Conservation (phyloP, 2,329 filamentous ascomycete genomes). For the Grosmannia clavigera region DNA sequence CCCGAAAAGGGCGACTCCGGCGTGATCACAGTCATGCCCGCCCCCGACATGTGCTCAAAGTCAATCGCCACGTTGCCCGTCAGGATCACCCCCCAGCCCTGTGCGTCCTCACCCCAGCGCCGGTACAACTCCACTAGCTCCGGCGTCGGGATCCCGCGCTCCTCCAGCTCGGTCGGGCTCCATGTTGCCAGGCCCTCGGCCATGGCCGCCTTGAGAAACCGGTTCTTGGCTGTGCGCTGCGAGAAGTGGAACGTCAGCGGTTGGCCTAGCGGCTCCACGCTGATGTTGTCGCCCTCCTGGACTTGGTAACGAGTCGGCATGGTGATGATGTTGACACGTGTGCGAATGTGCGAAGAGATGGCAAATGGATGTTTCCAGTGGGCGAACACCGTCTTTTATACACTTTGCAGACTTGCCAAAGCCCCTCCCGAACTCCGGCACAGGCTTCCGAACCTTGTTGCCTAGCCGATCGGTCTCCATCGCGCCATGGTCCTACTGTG, state of each 20-base stretch:
- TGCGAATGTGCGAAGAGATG: not conserved
- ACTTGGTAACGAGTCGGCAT: not conserved
- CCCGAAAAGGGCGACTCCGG: slow-evolving; percentile 35
- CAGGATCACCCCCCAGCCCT: slow-evolving; percentile 20
- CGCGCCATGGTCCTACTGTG: too few species aligned
- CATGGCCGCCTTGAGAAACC: slow-evolving; percentile 59
- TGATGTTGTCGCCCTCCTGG: not conserved
- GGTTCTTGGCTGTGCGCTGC: slow-evolving; percentile 44
- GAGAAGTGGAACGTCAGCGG: slow-evolving; percentile 39
- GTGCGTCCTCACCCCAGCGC: slow-evolving; percentile 39
- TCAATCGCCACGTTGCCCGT: slow-evolving; percentile 36
- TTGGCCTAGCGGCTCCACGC: slow-evolving; percentile 22
- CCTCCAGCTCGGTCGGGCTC: slow-evolving; percentile 36
- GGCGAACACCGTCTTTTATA: too few species aligned
- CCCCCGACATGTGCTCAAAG: slow-evolving; percentile 42
- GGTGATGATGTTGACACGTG: not conserved
- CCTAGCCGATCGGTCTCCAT: too few species aligned
- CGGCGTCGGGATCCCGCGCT: slow-evolving; percentile 29
- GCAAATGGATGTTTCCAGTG: not conserved
- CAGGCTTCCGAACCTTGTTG: too few species aligned
- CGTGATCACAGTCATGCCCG: slow-evolving; percentile 48
- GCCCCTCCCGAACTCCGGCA: too few species aligned
- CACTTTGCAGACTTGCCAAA: too few species aligned
- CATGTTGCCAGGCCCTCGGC: slow-evolving; percentile 51
- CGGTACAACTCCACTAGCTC: slow-evolving; percentile 41